phyloP scores from a whole-genome alignment of 2,329 filamentous ascomycete species.

The Exophiala bonariae region DNA sequence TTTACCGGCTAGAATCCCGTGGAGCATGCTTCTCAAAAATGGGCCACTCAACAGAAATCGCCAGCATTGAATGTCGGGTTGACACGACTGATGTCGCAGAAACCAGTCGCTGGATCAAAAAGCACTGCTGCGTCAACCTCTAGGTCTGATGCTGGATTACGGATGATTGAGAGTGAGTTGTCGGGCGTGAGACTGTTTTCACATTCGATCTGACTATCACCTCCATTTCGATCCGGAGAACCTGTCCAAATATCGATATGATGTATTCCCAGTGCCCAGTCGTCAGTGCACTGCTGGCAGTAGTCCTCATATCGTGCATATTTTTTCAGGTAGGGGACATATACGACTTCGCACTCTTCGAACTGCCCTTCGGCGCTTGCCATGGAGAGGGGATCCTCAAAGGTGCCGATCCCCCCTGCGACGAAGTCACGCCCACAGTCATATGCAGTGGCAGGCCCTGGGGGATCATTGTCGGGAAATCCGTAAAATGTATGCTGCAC shows the following conservation, averaged over 20 bases:
- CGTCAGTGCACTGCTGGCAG: slow-evolving; percentile 34
- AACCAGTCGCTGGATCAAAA: neutral
- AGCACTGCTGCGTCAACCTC: slow-evolving; percentile 29
- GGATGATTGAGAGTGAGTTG: slow-evolving; percentile 31
- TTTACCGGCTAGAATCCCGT: no score
- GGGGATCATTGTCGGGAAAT: slow-evolving; percentile 41
- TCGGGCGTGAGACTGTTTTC: slow-evolving; percentile 37
- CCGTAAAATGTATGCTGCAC: slow-evolving; percentile 42
- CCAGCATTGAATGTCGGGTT: no score
- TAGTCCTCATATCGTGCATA: slow-evolving; percentile 42
- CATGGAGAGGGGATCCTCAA: slow-evolving; percentile 44
- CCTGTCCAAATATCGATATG: slow-evolving; percentile 45
- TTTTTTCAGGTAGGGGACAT: slow-evolving; percentile 46
- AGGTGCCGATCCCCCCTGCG: slow-evolving; percentile 46
- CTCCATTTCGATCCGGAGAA: slow-evolving; percentile 32
- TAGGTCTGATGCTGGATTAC: slow-evolving; percentile 32
- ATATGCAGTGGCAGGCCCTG: slow-evolving; percentile 38
- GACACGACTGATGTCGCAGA: neutral
- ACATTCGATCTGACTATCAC: slow-evolving; percentile 36
- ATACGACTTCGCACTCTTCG: slow-evolving; percentile 45
- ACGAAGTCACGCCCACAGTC: slow-evolving; percentile 37
- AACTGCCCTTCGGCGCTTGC: slow-evolving; percentile 44
- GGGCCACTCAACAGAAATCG: no score
- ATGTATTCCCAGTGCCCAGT: slow-evolving; percentile 29
- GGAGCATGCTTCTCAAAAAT: no score